Conservation (phyloP, 805 yeast species). For the Starmerella floricola region DNA sequence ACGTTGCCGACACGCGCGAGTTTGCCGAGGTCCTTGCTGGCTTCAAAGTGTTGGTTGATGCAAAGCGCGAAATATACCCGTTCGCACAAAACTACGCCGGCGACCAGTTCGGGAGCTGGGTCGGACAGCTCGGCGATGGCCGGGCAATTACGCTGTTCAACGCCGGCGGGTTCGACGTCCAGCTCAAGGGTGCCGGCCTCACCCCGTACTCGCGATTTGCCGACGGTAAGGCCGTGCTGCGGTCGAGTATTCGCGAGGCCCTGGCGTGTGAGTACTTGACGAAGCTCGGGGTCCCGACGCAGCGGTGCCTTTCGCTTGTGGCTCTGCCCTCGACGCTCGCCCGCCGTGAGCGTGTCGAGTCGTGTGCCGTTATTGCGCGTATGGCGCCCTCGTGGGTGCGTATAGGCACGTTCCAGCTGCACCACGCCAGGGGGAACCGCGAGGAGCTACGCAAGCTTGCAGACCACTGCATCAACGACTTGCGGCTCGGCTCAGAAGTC, state of each 20-base stretch:
- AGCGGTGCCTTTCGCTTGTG: conserved; percentile 68
- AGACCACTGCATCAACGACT: conserved; percentile 50
- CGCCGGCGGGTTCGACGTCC: conserved; percentile 50
- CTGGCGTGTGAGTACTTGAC: conserved; percentile 69
- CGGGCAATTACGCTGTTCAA: conserved; percentile 76
- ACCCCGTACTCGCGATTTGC: conserved; percentile 93
- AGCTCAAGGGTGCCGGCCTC: conserved; percentile 81
- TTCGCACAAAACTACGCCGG: conserved; percentile 92
- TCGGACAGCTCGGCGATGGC: conserved; percentile 96
- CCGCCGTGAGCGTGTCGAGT: conserved; percentile 55
- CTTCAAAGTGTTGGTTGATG: conserved; percentile 33
- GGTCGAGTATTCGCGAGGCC: conserved; percentile 82
- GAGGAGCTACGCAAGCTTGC: conserved; percentile 49
- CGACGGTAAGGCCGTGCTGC: conserved; percentile 85
- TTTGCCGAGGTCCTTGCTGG: conserved; percentile 55
- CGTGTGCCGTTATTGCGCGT: conserved; percentile 74
- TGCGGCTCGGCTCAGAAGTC: conserved; percentile 5
- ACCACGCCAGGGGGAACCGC: conserved; percentile 60
- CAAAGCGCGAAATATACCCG: conserved; percentile 44
- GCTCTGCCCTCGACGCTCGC: conserved; percentile 67
- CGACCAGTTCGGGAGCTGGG: conserved; percentile 90
- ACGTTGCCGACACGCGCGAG: conserved; percentile 32
- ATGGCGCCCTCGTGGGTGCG: conserved; percentile 81
- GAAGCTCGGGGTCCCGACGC: conserved; percentile 74
- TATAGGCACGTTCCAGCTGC: conserved; percentile 77